Conservation (phyloP, 352 stramenopile species). For the Aphanomyces stellatus region DNA sequence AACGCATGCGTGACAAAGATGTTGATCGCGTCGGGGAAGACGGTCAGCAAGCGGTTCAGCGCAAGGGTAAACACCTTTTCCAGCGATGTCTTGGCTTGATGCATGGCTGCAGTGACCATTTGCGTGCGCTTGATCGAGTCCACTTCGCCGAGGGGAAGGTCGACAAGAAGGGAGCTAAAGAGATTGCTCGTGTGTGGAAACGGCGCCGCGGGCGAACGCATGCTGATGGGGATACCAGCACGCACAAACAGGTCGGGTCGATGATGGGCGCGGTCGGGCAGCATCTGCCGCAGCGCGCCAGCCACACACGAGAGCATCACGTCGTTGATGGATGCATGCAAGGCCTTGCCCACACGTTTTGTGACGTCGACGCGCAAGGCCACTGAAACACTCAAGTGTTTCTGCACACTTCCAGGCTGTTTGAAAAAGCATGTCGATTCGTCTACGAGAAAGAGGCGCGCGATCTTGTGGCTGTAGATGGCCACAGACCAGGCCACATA, state of each 20-base stretch:
- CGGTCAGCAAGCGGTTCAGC: neutral
- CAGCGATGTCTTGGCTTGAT: conserved; percentile 65
- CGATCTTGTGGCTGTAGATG: conserved; percentile 48
- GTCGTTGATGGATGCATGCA: conserved; percentile 63
- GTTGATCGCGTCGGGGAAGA: neutral
- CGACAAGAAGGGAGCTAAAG: conserved; percentile 64
- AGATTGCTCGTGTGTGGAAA: conserved; percentile 44
- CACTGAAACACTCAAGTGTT: conserved; percentile 62
- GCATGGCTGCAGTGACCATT: conserved; percentile 42
- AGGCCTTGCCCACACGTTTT: conserved; percentile 61
- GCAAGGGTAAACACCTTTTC: conserved; percentile 59
- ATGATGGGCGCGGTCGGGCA: conserved; percentile 17
- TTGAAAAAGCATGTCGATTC: conserved; percentile 66
- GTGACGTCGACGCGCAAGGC: conserved; percentile 60
- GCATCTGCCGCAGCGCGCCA: conserved; percentile 60
- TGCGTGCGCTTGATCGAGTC: conserved; percentile 38
- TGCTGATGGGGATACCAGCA: conserved; percentile 66
- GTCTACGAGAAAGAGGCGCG: conserved; percentile 32
- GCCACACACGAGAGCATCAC: conserved; percentile 71
- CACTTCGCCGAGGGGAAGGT: conserved; percentile 49
- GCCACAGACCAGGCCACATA: conserved; percentile 46
- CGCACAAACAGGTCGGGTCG: conserved; percentile 35
- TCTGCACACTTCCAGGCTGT: conserved; percentile 38
- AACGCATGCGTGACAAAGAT: neutral
- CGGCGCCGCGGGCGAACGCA: conserved; percentile 28